Conservation (phyloP, 2,329 filamentous ascomycete species). For the Sarocladium brachiariae region DNA sequence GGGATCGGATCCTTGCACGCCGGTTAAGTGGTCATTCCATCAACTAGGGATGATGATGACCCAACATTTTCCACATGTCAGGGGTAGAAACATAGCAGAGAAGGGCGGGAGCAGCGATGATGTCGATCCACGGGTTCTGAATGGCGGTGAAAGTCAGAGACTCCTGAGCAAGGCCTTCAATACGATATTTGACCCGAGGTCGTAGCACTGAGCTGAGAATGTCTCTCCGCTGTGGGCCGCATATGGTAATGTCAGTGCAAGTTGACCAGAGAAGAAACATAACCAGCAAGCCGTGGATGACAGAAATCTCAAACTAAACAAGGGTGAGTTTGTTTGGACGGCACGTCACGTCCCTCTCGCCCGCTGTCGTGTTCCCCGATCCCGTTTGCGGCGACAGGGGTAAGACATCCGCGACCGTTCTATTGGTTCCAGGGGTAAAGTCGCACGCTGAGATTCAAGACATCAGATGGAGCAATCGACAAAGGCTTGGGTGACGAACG, state of each 20-base stretch:
- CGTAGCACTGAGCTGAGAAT: slow-evolving; percentile 4
- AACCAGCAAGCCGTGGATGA: not conserved
- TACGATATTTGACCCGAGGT: not conserved
- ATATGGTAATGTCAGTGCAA: not conserved
- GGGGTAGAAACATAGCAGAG: not conserved
- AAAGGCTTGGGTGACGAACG: not conserved
- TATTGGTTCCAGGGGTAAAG: slow-evolving; percentile 3
- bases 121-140: not conserved
- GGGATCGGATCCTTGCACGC: not conserved
- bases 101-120: not conserved
- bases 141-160: slow-evolving; percentile 3
- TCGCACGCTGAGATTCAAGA: not conserved
- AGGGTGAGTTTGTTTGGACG: not conserved
- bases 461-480: not conserved
- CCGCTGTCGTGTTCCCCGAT: slow-evolving; percentile 7
- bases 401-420: slow-evolving; percentile 7
- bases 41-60: not conserved
- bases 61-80: not conserved
- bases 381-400: slow-evolving; percentile 8
- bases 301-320: not conserved
- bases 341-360: slow-evolving; percentile 6
- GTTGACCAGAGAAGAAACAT: not conserved
- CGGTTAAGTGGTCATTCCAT: not conserved
- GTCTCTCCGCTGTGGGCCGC: slow-evolving; percentile 7
- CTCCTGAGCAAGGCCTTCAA: not conserved